phyloP scores from a whole-genome alignment of 768 basidiomycete genomes.

The Boletus rex-veris region DNA sequence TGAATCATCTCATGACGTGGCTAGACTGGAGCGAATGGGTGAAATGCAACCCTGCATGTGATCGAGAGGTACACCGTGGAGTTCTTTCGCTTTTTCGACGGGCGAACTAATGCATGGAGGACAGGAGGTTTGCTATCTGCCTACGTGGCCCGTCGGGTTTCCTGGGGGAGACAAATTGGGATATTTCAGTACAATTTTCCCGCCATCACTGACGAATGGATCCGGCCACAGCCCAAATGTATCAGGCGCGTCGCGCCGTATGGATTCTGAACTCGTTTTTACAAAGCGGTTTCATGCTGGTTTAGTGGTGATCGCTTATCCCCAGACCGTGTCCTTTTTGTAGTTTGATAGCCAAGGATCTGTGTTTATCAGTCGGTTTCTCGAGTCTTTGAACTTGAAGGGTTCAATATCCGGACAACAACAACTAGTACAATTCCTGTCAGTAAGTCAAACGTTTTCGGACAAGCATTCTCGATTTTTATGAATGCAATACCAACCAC shows the following conservation, averaged over 20 bases:
- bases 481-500: neutral
- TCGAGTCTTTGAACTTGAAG: no score
- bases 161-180: neutral
- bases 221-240: constrained; percentile 13
- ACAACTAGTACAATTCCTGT: no score
- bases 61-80: constrained; percentile 34
- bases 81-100: neutral
- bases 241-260: constrained; percentile 6
- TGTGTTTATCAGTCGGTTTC: no score
- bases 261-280: neutral
- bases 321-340: no score
- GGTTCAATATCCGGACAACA: no score
- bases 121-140: constrained; percentile 21
- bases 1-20: constrained; percentile 42
- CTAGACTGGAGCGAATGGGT: constrained; percentile 52
- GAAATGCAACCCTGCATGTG: constrained; percentile 45
- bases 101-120: neutral
- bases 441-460: no score
- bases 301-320: no score
- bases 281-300: neutral
- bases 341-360: no score
- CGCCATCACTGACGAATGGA: constrained; percentile 1
- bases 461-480: no score
- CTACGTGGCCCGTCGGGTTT: constrained; percentile 17
- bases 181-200: neutral